Evolutionary conservation across 2,329 filamentous ascomycete species (phyloP), one percentile per base, ranked within the genome.

Genomic region (Exophiala oligosperma): DNA sequence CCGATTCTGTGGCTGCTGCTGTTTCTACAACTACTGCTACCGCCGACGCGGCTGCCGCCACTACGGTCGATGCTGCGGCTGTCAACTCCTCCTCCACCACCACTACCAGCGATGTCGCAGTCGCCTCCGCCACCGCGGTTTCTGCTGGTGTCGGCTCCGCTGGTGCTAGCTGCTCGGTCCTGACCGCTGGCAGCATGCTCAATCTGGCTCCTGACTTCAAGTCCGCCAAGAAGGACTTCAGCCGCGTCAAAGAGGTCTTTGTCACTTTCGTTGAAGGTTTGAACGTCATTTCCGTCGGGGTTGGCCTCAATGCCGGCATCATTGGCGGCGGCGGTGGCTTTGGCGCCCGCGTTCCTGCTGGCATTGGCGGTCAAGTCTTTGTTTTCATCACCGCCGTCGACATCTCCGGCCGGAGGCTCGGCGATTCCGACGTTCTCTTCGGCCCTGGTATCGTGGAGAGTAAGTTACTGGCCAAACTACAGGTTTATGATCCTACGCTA

Each of bases 381-480:
- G 59, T 64, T 26, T 58, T 68, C 51, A 56, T 68, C 44, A 67
- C 65, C 11, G 57, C 56, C 47, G 28, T 61, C 24, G 63, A 66
- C 40, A 52, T 65, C 43, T 28, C 51, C 23, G 61, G 64, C 35
- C n/a, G 55, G 17, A 52, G 40, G 47, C 49, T 68, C 35, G 59
- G 41, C 17, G 66, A 60, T 28, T 29, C 28, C 5, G 61, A 63
- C 49, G 54, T 66, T 32, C 40, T 67, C 28, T 65, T 66, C 35
- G 66, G 66, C 4, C 66, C 66, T 17, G 61, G 63, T 14, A 62
- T 68, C 43, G 37, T 67, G 37, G 64, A 68, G 49, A 56, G 66
- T 63, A 46, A 56, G 61, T 57, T 12, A 9, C 43, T 47, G 37
- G 35, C 9, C 41, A 40, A 14, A 35, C 26, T 38, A 2, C 32